Percentiles rank a stretch among this genome's conserved stretches.
Evolutionary conservation across 768 basidiomycete genomes (phyloP).

Genomic region (Phaffia australis): DNA sequence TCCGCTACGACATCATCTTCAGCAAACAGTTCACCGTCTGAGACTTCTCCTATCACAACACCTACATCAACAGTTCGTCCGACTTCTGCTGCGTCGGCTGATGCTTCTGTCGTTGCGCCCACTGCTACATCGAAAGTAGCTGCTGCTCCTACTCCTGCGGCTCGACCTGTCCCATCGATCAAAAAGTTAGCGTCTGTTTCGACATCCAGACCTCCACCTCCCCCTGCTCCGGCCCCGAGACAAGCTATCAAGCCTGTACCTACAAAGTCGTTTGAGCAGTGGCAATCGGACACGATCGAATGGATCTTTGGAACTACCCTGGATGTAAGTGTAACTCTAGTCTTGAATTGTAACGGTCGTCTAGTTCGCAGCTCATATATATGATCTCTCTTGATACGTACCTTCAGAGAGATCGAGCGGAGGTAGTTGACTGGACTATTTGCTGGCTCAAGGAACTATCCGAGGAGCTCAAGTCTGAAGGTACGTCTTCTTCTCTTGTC

Average conservation of each 20-base stretch:
- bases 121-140: conserved; percentile 21
- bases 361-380: neutral
- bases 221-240: conserved; percentile 35
- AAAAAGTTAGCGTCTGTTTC: neutral
- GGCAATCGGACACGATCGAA: conserved; percentile 64
- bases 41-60: neutral
- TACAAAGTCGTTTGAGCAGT: conserved; percentile 45
- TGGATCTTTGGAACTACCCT: conserved; percentile 68
- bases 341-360: neutral
- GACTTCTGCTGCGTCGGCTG: neutral
- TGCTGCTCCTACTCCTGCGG: conserved; percentile 10
- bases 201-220: conserved; percentile 14
- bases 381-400: neutral
- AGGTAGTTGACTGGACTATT: conserved; percentile 45
- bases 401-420: conserved; percentile 15
- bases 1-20: conserved; percentile 31
- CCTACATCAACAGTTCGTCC: conserved; percentile 7
- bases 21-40: conserved; percentile 10
- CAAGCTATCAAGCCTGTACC: conserved; percentile 43
- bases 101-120: neutral
- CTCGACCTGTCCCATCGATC: conserved; percentile 9
- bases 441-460: conserved; percentile 75
- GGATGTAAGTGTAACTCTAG: conserved; percentile 46
- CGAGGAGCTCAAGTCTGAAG: conserved; percentile 46
- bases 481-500: neutral